A percentile compares a stretch with the other conserved stretches of the same genome.
phyloP scores from a whole-genome alignment of 1,284 basidiomycete genomes.

The Trichosporon sp. region DNA sequence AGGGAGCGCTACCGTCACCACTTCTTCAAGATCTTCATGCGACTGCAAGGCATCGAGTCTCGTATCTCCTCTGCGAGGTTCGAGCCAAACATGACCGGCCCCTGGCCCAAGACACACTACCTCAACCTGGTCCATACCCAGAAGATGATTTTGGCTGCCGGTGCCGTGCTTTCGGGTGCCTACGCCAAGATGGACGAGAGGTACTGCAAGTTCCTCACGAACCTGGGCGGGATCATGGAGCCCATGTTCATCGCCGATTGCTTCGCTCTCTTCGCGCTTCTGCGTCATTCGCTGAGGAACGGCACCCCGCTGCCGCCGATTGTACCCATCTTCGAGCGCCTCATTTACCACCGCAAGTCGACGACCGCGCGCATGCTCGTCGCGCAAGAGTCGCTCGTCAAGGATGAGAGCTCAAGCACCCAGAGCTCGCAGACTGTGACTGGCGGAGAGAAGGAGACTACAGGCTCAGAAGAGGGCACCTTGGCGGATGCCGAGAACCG shows the following conservation, averaged over 20 bases:
- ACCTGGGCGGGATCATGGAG: conserved; percentile 31
- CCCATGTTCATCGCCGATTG: conserved; percentile 47
- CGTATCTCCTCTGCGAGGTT: conserved; percentile 31
- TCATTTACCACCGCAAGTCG: conserved; percentile 29
- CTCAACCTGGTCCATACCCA: conserved; percentile 30
- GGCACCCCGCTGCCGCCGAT: conserved; percentile 41
- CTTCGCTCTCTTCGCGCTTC: conserved; percentile 37
- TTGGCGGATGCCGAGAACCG: neutral
- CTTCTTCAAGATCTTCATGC: conserved; percentile 36
- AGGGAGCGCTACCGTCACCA: conserved; percentile 25
- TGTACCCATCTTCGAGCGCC: conserved; percentile 44
- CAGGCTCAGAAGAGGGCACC: neutral
- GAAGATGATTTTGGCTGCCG: conserved; percentile 29
- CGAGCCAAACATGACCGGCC: conserved; percentile 42
- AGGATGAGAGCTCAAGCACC: neutral
- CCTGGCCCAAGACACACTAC: conserved; percentile 46
- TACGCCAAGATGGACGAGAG: conserved; percentile 32
- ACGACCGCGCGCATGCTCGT: neutral
- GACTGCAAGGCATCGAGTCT: conserved; percentile 29
- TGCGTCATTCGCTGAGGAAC: conserved; percentile 36
- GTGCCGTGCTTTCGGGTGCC: conserved; percentile 35
- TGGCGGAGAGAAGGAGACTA: neutral
- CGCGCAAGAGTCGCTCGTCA: neutral
- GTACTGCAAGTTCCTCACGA: conserved; percentile 25
- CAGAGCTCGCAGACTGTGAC: neutral